These are phyloP conservation scores for Amesomyces nigricolor DNA, from an alignment of 2,329 filamentous ascomycete species.

Conservation along the genomic window DNA sequence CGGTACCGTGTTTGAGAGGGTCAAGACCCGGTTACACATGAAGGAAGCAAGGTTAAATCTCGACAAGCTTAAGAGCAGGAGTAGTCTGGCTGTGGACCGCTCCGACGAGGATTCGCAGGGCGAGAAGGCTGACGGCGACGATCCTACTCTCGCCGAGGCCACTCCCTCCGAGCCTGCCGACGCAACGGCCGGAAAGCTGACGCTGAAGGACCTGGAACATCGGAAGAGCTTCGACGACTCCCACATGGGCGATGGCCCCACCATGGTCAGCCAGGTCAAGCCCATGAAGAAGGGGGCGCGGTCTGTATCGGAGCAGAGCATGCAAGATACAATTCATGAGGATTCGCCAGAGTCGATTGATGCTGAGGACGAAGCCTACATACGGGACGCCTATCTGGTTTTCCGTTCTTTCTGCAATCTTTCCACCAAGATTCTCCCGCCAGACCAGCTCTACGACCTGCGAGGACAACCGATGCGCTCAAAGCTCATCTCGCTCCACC, in stretches of 20 bases:
- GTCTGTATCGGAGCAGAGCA: slow-evolving; percentile 50
- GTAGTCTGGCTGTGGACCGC: slow-evolving; percentile 36
- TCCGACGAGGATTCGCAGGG: slow-evolving; percentile 27
- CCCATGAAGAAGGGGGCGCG: slow-evolving; percentile 37
- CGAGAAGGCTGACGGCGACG: slow-evolving; percentile 37
- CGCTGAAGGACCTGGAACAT: slow-evolving; percentile 60
- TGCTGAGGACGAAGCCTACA: slow-evolving; percentile 88
- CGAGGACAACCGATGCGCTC: slow-evolving; percentile 96
- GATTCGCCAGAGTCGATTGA: slow-evolving; percentile 57
- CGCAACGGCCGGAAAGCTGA: slow-evolving; percentile 50
- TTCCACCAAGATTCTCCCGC: slow-evolving; percentile 82
- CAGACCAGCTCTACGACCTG: slow-evolving; percentile 87
- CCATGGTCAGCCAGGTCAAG: slow-evolving; percentile 60
- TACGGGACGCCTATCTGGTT: slow-evolving; percentile 93
- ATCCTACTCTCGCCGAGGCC: slow-evolving; percentile 31
- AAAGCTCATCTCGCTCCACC: slow-evolving; percentile 89
- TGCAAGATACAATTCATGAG: slow-evolving; percentile 48
- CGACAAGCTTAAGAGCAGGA: slow-evolving; percentile 47
- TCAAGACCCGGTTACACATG: slow-evolving; percentile 77
- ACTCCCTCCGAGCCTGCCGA: slow-evolving; percentile 30
- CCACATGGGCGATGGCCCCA: slow-evolving; percentile 59
- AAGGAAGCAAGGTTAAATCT: slow-evolving; percentile 71
- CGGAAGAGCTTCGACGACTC: slow-evolving; percentile 66
- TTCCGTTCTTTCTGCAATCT: slow-evolving; percentile 97
- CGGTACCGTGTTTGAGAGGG: slow-evolving; percentile 92